Base-by-base conservation (phyloP, 768 basidiomycete species). In the Neoboletus magnificus region DNA sequence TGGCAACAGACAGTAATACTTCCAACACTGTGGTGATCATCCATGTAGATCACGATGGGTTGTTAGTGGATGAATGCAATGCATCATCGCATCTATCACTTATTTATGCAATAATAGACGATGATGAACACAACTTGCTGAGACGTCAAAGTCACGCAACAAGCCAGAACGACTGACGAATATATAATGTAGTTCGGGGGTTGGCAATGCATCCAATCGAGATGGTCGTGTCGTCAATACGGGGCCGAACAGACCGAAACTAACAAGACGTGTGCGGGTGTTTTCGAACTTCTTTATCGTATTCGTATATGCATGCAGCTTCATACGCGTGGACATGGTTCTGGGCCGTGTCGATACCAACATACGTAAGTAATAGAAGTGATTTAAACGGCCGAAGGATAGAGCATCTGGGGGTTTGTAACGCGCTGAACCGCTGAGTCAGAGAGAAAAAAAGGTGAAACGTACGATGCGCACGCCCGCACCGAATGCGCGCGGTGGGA, bases 401-500 rank as follows among this genome's bases (percentile, higher is more conserved):
- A 95, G 64, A 95, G 85, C 93, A 95, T 95, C 91, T 93, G 30
- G 7, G 16, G 2, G 8, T 11, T 45, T 5, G 9, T 18, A 3
- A 13, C 18, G 16, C 2, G 8, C 29, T 63, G 35, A 41, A 22
- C 36, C 6, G 4, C 18, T 5, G 8, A 18, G 27, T 25, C 39
- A 43, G 29, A 9, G 6, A 29, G 30, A 49, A 20, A n/a, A 18
- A 3, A 10, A 16, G 23, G 63, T 23, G 49, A 29, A 20, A 56
- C 90, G 62, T 76, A 96, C 93, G 74, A 96, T 81, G 73, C 93
- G 88, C 72, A 93, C 88, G 67, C 83, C 82, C 54, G 93, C 94
- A 76, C 95, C 96, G 73, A 98, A 97, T 57, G 89, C 84, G 66
- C 88, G 88, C 60, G 96, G 92, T 63, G 96, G 95, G 63, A 98